Evolutionary conservation across 345 rosid species (phyloP), one percentile per base, ranked within the genome.

Genomic region (Lepidium sativum): DNA sequence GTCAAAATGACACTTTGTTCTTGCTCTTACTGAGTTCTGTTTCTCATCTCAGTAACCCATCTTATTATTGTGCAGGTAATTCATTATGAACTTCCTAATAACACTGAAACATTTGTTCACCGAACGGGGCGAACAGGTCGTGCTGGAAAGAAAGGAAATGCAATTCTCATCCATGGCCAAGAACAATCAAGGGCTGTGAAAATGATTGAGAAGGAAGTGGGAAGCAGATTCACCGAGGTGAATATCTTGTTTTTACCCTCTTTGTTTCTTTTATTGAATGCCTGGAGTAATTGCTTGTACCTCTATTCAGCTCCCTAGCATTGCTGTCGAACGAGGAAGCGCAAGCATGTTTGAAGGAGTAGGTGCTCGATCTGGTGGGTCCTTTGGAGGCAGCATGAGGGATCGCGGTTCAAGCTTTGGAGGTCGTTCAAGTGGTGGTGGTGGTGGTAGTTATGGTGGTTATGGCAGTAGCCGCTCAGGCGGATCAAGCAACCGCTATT

Each of bases 91-190:
- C 84, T 91, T 72, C 97, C 99, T 34, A 95, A 85, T 76, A 44
- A 66, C 23, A 80, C 96, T 3, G 99, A 95, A 83, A 88, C 89
- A 38, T 95, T 95, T 75, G 97, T 95, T 77, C 99, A 95, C 81
- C 96, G 99, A 33, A 86, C 99, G 56, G 99, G 99, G 53, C 83
- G 99, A 76, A 95, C 99, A 64, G 99, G 99, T 29, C 97, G 99
- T 73, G 99, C 99, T 72, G 99, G 99, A 54, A 95, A 91, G 88
- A 95, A 86, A 75, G 99, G 97, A 72, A 85, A 60, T 69, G 88
- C 96, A 4, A 86, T 95, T 57, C 85, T 95, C 9, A 80, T 95
- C 63, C 85, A 91, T 69, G 68, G 87, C 20, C 76, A 60, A 37
- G 88, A 88, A 11, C 91, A 95, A 60, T 21, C 73, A 6, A 86